These are phyloP conservation scores for Colletotrichum caudatum DNA, from an alignment of 2,329 filamentous ascomycete genomes.

Conservation along the genomic window DNA sequence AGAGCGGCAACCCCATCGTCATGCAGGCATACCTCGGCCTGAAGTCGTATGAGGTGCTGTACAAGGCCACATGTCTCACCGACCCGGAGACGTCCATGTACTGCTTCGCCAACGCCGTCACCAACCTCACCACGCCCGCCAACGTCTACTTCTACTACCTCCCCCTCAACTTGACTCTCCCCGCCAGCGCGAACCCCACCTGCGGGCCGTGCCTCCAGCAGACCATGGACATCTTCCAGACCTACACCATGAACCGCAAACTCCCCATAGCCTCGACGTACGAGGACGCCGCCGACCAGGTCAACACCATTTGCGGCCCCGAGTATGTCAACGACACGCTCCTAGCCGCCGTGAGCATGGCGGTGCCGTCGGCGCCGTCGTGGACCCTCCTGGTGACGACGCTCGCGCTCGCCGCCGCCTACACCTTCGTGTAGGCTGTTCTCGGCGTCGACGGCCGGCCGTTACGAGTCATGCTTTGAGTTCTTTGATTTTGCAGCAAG, in stretches of 20 bases:
- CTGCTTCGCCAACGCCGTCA: conserved; percentile 86
- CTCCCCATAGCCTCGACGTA: conserved; percentile 79
- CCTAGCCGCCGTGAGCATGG: conserved; percentile 50
- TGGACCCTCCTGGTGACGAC: conserved; percentile 26
- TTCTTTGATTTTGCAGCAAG: conserved; percentile 41
- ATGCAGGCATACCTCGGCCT: conserved; percentile 81
- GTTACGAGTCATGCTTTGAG: conserved; percentile 41
- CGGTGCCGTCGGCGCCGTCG: conserved; percentile 39
- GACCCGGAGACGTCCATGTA: conserved; percentile 75
- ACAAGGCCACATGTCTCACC: conserved; percentile 83
- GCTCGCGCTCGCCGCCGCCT: conserved; percentile 20
- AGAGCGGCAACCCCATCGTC: conserved; percentile 75
- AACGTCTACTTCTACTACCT: conserved; percentile 89
- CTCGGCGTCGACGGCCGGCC: conserved; percentile 1
- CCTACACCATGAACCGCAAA: conserved; percentile 73
- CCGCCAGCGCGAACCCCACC: conserved; percentile 73
- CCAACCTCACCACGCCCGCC: conserved; percentile 76
- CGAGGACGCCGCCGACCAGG: conserved; percentile 74
- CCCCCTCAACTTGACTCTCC: conserved; percentile 80
- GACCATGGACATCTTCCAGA: conserved; percentile 85
- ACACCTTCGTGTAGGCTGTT: conserved; percentile 14
- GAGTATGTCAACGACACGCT: conserved; percentile 69
- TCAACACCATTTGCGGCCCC: conserved; percentile 75
- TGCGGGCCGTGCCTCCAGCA: conserved; percentile 82
- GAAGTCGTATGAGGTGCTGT: conserved; percentile 80